These are phyloP conservation scores for Podospora tetraspora DNA, from an alignment of 495 filamentous ascomycete species.

Conservation along the genomic window DNA sequence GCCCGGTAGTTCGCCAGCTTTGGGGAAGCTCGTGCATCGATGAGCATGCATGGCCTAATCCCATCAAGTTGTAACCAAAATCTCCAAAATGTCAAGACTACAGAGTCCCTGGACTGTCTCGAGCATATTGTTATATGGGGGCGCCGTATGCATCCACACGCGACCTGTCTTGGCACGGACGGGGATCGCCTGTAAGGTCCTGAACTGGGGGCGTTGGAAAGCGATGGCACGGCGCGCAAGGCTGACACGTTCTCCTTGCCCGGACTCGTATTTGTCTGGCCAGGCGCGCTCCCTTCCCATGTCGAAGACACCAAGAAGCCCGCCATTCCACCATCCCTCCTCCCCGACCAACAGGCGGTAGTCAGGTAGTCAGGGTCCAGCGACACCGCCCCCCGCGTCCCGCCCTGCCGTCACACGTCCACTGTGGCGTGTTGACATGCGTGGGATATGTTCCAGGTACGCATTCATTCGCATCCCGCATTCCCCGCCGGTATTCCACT, in stretches of 20 bases:
- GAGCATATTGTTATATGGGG: background rate
- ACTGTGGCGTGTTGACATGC: background rate
- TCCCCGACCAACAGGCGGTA: background rate
- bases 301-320: background rate
- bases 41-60: too few relatives aligned
- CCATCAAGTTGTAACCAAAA: too few relatives aligned
- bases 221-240: background rate
- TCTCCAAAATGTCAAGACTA: too few relatives aligned
- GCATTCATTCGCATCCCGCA: background rate
- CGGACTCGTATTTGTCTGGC: background rate
- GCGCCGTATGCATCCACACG: background rate
- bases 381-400: background rate
- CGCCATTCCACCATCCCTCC: background rate
- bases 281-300: background rate
- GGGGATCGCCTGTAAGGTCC: background rate
- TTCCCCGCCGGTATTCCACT: background rate
- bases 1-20: too few relatives aligned
- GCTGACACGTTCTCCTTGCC: background rate
- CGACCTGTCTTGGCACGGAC: background rate
- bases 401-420: background rate
- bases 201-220: background rate
- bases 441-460: conserved; percentile 12
- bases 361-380: background rate
- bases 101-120: background rate
- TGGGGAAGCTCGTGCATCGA: too few relatives aligned